A percentile compares a stretch with the other conserved stretches of the same genome.
Conservation (phyloP, 2,329 filamentous ascomycete genomes). For the Microdochium bolleyi region DNA sequence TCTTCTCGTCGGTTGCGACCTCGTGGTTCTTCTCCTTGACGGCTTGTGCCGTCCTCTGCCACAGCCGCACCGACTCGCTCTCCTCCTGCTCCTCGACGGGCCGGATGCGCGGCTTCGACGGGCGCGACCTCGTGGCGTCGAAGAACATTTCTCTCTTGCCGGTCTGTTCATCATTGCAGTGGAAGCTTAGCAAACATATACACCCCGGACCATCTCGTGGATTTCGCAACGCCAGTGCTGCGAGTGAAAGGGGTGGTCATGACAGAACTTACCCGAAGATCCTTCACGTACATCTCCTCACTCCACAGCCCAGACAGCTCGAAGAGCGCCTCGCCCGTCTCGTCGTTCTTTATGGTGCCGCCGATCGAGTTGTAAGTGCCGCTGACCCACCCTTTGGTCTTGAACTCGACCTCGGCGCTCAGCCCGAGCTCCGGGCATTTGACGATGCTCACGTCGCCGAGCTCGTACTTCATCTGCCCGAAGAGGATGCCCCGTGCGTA, state of each 20-base stretch:
- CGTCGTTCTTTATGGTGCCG: slow-evolving; percentile 80
- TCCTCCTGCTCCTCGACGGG: slow-evolving; percentile 82
- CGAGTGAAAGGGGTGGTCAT: too few species aligned
- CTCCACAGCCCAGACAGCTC: slow-evolving; percentile 92
- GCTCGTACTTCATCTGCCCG: slow-evolving; percentile 99
- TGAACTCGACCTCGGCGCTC: slow-evolving; percentile 91
- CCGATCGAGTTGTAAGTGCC: slow-evolving; percentile 96
- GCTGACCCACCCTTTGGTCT: slow-evolving; percentile 94
- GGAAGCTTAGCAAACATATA: not conserved
- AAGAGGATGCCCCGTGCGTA: slow-evolving; percentile 95
- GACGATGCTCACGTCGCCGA: slow-evolving; percentile 92
- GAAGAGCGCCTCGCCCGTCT: slow-evolving; percentile 78
- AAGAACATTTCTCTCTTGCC: slow-evolving; percentile 87
- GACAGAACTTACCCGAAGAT: slow-evolving; percentile 63
- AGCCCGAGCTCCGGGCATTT: slow-evolving; percentile 83
- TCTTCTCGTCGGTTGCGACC: slow-evolving; percentile 87
- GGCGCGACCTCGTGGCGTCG: slow-evolving; percentile 71
- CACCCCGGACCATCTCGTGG: not conserved
- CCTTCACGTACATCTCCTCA: slow-evolving; percentile 88
- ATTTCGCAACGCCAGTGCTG: too few species aligned
- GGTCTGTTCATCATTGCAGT: slow-evolving; percentile 46
- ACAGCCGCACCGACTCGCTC: slow-evolving; percentile 82
- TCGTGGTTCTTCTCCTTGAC: slow-evolving; percentile 82
- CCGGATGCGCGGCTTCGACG: slow-evolving; percentile 64
- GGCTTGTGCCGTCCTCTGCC: slow-evolving; percentile 73